These are phyloP conservation scores for Plasmodium malariae DNA, from an alignment of 169 alveolate species.

Conservation along the genomic window DNA sequence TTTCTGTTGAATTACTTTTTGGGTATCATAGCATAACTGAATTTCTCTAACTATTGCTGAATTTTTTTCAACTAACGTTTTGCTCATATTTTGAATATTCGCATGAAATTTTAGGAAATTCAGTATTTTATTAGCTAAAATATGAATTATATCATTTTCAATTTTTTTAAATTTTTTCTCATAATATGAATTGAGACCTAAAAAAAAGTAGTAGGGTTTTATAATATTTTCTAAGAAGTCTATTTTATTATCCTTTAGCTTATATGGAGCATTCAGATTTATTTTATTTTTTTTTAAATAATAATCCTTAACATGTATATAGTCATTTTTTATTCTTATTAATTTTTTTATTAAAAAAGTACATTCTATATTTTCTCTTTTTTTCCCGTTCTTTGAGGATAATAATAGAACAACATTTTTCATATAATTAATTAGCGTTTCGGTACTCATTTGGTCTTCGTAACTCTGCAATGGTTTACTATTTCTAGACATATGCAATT, in stretches of 20 bases:
- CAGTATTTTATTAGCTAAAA: slow-evolving; percentile 27
- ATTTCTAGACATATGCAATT: not conserved
- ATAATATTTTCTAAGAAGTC: slow-evolving; percentile 21
- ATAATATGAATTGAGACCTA: slow-evolving; percentile 47
- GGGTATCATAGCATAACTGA: slow-evolving; percentile 39
- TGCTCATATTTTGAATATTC: slow-evolving; percentile 25
- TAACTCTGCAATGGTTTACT: not conserved
- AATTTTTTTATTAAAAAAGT: slow-evolving; percentile 35
- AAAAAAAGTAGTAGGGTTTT: slow-evolving; percentile 33
- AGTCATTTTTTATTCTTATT: slow-evolving; percentile 69
- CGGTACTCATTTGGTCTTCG: slow-evolving; percentile 20
- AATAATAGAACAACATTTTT: slow-evolving; percentile 14
- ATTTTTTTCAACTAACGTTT: slow-evolving; percentile 35
- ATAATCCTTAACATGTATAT: slow-evolving; percentile 65
- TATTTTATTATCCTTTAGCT: slow-evolving; percentile 12
- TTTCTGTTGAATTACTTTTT: slow-evolving; percentile 32
- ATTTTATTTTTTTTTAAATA: slow-evolving; percentile 53
- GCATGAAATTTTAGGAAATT: slow-evolving; percentile 18
- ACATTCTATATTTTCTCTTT: slow-evolving; percentile 27
- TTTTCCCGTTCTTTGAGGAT: slow-evolving; percentile 12
- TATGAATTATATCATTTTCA: slow-evolving; percentile 17
- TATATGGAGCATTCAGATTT: slow-evolving; percentile 3
- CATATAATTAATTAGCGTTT: slow-evolving; percentile 11
- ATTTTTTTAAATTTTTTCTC: slow-evolving; percentile 68
- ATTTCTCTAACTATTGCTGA: slow-evolving; percentile 7